These are phyloP conservation scores for Polyplosphaeria fusca DNA, from an alignment of 495 filamentous ascomycete species.

Conservation along the genomic window DNA sequence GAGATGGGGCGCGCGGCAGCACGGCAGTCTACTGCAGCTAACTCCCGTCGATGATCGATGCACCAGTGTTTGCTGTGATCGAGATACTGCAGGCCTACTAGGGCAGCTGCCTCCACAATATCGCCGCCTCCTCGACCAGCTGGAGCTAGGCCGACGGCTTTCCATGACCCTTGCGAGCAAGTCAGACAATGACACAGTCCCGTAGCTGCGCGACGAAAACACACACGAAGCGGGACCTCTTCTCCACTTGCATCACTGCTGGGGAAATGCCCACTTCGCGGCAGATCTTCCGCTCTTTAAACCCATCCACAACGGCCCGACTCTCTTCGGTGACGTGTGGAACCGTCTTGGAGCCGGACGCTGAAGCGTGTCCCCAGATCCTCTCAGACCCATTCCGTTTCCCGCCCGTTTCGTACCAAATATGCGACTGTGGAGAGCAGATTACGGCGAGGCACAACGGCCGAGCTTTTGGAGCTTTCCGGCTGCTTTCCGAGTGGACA, in stretches of 20 bases:
- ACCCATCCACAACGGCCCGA: background rate
- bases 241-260: conserved; percentile 9
- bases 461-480: background rate
- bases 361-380: conserved; percentile 22
- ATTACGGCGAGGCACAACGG: background rate
- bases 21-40: conserved; percentile 4
- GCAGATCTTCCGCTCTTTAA: background rate
- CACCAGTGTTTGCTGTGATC: conserved; percentile 4
- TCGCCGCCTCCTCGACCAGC: background rate
- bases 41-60: conserved; percentile 7
- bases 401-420: conserved; percentile 17
- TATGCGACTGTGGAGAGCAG: background rate
- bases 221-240: conserved; percentile 13
- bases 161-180: background rate
- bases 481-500: background rate
- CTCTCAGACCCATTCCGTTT: conserved; percentile 10
- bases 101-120: background rate
- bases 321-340: background rate
- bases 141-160: background rate
- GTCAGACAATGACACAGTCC: conserved; percentile 2
- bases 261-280: background rate
- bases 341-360: conserved; percentile 6
- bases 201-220: conserved; percentile 1
- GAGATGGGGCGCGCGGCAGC: background rate
- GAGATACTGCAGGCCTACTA: conserved; percentile 10